These are phyloP conservation scores for Blastocystis sp. DNA, from an alignment of 352 stramenopile genomes.

Conservation along the genomic window DNA sequence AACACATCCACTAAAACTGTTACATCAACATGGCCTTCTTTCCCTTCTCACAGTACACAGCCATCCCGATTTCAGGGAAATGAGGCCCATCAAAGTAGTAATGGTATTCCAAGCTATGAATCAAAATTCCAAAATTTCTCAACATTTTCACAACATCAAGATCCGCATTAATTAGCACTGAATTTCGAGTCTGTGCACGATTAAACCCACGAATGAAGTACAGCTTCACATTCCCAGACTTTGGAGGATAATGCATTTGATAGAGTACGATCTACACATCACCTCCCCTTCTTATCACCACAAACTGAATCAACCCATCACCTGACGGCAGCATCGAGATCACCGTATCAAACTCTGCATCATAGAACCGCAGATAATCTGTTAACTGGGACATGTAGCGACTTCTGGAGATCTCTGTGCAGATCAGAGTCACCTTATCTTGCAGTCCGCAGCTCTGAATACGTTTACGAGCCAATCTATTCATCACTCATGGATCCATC, in stretches of 20 bases:
- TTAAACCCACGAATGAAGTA: slow-evolving; percentile 60
- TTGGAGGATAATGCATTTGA: slow-evolving; percentile 11
- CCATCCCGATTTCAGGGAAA: slow-evolving; percentile 56
- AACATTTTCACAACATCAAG: slow-evolving; percentile 38
- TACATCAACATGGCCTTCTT: not conserved
- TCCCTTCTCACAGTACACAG: slow-evolving; percentile 55
- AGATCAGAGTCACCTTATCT: slow-evolving; percentile 19
- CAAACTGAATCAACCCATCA: slow-evolving; percentile 41
- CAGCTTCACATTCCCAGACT: slow-evolving; percentile 4
- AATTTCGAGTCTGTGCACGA: slow-evolving; percentile 32
- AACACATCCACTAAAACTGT: not conserved
- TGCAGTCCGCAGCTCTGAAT: not conserved
- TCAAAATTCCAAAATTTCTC: not conserved
- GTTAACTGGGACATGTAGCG: slow-evolving; percentile 12
- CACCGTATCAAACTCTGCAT: slow-evolving; percentile 51
- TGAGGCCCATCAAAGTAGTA: slow-evolving; percentile 61
- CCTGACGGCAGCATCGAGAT: slow-evolving; percentile 54
- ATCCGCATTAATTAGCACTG: slow-evolving; percentile 15
- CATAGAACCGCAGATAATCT: slow-evolving; percentile 33
- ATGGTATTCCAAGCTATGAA: slow-evolving; percentile 11
- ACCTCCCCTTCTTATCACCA: not conserved
- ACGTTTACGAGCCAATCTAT: slow-evolving; percentile 17
- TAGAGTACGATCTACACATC: slow-evolving; percentile 28
- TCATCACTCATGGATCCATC: not conserved
- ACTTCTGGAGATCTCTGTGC: slow-evolving; percentile 32